Evolutionary conservation across 2,329 filamentous ascomycete genomes (phyloP), one percentile per base, ranked within the genome.

Genomic region (Alternaria dauci): DNA sequence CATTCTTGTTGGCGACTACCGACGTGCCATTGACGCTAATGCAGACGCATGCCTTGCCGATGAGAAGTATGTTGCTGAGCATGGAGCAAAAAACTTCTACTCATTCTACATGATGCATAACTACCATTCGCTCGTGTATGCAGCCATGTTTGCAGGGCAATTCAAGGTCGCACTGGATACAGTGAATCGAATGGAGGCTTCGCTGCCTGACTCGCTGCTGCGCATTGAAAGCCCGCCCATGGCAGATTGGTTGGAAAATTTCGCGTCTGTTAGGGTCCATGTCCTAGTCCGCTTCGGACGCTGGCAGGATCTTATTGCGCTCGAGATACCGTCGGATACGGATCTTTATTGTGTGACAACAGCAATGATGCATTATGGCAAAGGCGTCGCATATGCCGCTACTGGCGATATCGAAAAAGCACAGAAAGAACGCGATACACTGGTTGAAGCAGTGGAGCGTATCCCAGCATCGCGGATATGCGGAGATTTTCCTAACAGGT

Each of bases 241-340:
- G 90, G 90, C 91, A 28, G 51, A 93, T 75, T 93, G 89, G 87
- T 80, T 93, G 1, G 91, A 94, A 76, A 85, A 86, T 1, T 93
- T 92, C 65, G 77, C 91, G 4, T 84, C 86, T 1, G 87, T 92
- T 74, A 85, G 88, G 4, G 80, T 89, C 2, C 91, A 94, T 73
- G 88, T 89, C 1, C 80, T 91, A 16, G 83, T 94, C 44, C 87
- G 91, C 0, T 94, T 94, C 67, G 91, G 91, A 0, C 81, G 80
- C 16, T 94, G 91, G 91, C 71, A 87, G 0, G 88, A 92, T 1
- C 81, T 93, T 23, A 77, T 90, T 8, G 76, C 79, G 1, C 76
- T 91, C 1, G 59, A 78, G 0, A 61, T 91, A 0, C 90, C 90
- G 0, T 55, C 74, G 0, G 89, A 94, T 63, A 65, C 73, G 14